These are phyloP conservation scores for Hirschioporus abietinus DNA, from an alignment of 768 basidiomycete species.

Conservation along the genomic window DNA sequence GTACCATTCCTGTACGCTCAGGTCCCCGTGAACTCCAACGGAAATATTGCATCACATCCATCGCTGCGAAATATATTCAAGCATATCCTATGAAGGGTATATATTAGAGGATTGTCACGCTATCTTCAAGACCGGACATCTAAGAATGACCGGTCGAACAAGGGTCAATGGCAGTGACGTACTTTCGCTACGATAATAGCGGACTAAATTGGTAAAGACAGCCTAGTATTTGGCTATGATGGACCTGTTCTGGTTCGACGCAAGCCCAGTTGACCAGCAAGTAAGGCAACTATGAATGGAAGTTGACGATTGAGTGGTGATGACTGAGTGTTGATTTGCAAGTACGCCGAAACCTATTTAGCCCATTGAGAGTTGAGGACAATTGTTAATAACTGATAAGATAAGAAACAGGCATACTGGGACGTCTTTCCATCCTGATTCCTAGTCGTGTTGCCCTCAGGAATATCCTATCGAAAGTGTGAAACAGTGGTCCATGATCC, in stretches of 20 bases:
- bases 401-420: too few species aligned
- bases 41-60: background rate
- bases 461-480: too few species aligned
- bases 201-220: background rate
- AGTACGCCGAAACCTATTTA: too few species aligned
- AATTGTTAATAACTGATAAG: too few species aligned
- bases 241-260: background rate
- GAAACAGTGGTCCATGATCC: too few species aligned
- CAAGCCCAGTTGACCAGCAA: background rate
- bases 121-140: background rate
- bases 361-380: too few species aligned
- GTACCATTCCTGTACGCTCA: background rate
- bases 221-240: background rate
- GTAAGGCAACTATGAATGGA: too few species aligned
- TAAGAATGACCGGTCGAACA: background rate
- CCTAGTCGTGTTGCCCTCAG: too few species aligned
- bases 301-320: too few species aligned
- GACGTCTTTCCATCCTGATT: too few species aligned
- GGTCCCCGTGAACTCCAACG: slow-evolving; percentile 1
- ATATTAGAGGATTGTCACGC: background rate
- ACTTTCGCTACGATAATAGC: background rate
- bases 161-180: background rate
- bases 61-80: background rate
- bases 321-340: too few species aligned
- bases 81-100: background rate